These are phyloP conservation scores for Geosmithia putterillii DNA, from an alignment of 2,329 filamentous ascomycete species.

Conservation along the genomic window DNA sequence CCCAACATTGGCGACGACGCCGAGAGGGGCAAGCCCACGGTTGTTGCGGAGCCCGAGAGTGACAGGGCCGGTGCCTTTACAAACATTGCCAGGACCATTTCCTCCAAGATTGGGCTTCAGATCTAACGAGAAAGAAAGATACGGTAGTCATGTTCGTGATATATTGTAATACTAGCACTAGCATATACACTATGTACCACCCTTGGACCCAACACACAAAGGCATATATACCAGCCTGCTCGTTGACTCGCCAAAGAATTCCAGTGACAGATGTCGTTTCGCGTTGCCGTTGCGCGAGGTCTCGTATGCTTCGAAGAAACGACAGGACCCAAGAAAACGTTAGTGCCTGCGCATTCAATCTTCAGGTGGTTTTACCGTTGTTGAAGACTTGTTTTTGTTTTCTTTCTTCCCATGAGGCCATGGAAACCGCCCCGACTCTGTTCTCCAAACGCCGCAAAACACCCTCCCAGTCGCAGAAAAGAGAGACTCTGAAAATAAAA, in stretches of 20 bases:
- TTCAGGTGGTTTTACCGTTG: slow-evolving; percentile 19
- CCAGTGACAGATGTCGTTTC: no score
- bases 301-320: neutral
- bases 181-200: neutral
- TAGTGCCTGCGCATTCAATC: slow-evolving; percentile 8
- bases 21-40: slow-evolving; percentile 76
- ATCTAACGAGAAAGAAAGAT: neutral
- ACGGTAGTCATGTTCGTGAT: neutral
- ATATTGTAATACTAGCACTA: neutral
- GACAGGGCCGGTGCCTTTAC: slow-evolving; percentile 61
- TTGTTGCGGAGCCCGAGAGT: slow-evolving; percentile 74
- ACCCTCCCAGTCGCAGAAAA: no score
- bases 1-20: slow-evolving; percentile 78
- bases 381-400: neutral
- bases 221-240: no score
- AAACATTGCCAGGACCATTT: slow-evolving; percentile 49
- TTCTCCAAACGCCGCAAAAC: slow-evolving; percentile 1
- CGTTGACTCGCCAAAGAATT: no score
- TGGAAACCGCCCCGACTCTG: slow-evolving; percentile 5
- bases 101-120: slow-evolving; percentile 26
- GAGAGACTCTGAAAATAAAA: no score
- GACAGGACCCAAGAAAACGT: neutral
- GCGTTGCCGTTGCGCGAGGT: neutral
- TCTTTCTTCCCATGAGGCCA: slow-evolving; percentile 6
- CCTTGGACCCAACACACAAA: no score